Percentiles rank a stretch among this genome's conserved stretches.
phyloP scores from a whole-genome alignment of 176 grass and related monocot species.

The Dactylis glomerata region DNA sequence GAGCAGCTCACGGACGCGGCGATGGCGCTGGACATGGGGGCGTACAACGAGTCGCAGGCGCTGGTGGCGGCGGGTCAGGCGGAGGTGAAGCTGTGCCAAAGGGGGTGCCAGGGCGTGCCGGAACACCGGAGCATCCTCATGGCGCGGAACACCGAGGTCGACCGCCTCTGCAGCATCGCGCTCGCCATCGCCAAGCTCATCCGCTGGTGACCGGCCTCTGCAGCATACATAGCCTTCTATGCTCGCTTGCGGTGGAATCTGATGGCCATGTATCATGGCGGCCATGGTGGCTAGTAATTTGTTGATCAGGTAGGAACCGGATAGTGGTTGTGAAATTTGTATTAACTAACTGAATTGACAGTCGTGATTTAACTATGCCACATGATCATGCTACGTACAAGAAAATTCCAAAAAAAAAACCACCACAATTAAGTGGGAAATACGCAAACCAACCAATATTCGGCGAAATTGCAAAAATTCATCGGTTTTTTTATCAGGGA shows the following conservation, averaged over 20 bases:
- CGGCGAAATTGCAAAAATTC: no score
- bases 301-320: neutral
- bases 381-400: neutral
- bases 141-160: constrained; percentile 49
- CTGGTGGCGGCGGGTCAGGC: constrained; percentile 48
- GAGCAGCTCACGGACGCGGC: constrained; percentile 61
- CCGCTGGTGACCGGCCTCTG: neutral
- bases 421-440: no score
- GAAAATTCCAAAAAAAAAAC: no score
- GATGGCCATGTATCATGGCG: neutral
- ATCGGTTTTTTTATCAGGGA: no score
- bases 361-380: neutral
- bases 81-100: constrained; percentile 57
- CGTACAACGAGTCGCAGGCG: constrained; percentile 40
- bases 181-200: constrained; percentile 50
- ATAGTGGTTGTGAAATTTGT: neutral
- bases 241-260: neutral
- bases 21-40: constrained; percentile 36
- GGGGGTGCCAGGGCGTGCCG: constrained; percentile 35
- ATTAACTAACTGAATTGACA: neutral
- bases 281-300: neutral
- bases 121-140: constrained; percentile 49
- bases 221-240: neutral
- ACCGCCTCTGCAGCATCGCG: constrained; percentile 57
- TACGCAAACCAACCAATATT: no score